These are phyloP conservation scores for Schoenoplectus triqueter DNA, from an alignment of 202 grass and related monocot genomes.

Conservation along the genomic window DNA sequence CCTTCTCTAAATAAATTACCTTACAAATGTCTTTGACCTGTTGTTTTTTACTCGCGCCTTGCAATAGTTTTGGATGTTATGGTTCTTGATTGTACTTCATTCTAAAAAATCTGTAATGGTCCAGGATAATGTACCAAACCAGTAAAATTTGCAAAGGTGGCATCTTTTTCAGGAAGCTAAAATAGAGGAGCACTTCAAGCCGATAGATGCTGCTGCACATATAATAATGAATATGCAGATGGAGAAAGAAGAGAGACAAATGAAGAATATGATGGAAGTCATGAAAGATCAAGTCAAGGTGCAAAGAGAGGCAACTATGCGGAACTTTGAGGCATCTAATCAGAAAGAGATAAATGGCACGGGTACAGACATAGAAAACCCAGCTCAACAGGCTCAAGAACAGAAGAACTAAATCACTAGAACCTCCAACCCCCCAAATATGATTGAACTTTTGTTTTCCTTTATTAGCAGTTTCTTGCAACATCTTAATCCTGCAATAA, in stretches of 20 bases:
- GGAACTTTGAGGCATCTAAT: slow-evolving; percentile 43
- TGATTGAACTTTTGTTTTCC: slow-evolving; percentile 15
- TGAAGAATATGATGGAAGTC: slow-evolving; percentile 69
- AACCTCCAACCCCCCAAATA: not conserved
- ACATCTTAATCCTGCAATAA: slow-evolving; percentile 12
- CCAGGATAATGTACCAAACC: not conserved
- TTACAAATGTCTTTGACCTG: not conserved
- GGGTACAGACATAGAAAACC: not conserved
- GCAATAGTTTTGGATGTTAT: slow-evolving; percentile 19
- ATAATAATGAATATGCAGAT: slow-evolving; percentile 83
- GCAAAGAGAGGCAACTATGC: slow-evolving; percentile 62
- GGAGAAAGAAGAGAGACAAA: slow-evolving; percentile 75
- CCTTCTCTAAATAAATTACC: slow-evolving; percentile 4
- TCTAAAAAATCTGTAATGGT: slow-evolving; percentile 6
- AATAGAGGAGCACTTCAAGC: slow-evolving; percentile 91
- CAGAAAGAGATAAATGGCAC: not conserved
- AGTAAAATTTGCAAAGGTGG: slow-evolving; percentile 13
- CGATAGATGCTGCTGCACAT: slow-evolving; percentile 73
- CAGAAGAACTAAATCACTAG: slow-evolving; percentile 10
- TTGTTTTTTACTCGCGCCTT: slow-evolving; percentile 31
- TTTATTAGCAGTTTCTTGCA: slow-evolving; percentile 3
- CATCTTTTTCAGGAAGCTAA: slow-evolving; percentile 67
- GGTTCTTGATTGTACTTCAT: not conserved
- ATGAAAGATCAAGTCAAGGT: slow-evolving; percentile 66
- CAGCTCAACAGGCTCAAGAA: slow-evolving; percentile 32